Conservation (phyloP, 2,329 filamentous ascomycete species). For the Xylaria sp. region DNA sequence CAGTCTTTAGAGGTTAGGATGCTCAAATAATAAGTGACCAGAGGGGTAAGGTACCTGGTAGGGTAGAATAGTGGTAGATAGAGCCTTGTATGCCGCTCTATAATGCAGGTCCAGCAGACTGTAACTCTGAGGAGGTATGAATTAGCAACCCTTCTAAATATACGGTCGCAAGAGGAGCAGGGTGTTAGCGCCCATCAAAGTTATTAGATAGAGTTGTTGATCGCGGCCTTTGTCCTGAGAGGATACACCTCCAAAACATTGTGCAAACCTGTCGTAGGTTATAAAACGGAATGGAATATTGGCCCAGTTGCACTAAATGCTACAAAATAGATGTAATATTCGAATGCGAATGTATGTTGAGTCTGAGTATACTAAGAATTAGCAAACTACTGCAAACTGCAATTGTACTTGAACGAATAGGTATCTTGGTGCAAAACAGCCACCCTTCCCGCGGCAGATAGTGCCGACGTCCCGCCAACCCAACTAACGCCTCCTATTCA, state of each 20-base stretch:
- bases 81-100: background rate
- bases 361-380: background rate
- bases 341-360: background rate
- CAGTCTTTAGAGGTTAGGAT: no score
- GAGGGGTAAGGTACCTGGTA: no score
- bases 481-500: background rate
- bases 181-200: background rate
- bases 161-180: background rate
- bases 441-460: background rate
- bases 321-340: background rate
- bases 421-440: background rate
- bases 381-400: background rate
- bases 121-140: background rate
- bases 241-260: background rate
- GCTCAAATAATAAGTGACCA: background rate
- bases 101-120: background rate
- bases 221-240: background rate
- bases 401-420: slow-evolving; percentile 20
- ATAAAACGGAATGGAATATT: background rate
- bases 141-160: background rate
- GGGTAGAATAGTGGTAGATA: background rate
- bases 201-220: background rate
- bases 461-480: background rate
- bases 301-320: background rate
- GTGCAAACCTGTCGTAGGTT: background rate